Evolutionary conservation across 306 rosid species (phyloP), one percentile per base, ranked within the genome.

Genomic region (Ormosia semicastrata): DNA sequence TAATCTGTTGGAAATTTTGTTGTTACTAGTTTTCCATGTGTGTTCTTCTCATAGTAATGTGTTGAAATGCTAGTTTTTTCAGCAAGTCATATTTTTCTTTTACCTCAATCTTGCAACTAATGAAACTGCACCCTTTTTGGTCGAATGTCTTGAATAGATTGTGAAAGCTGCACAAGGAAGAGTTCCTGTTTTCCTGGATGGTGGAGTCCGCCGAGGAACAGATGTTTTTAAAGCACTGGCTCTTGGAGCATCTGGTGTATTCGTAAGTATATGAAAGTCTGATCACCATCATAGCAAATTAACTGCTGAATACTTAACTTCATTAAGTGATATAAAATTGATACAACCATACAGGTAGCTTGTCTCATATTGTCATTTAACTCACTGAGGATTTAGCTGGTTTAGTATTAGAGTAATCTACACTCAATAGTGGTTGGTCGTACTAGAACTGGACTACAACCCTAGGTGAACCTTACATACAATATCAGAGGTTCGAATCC

Each of bases 211-310:
- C 1, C 89, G 98, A 62, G 98, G 99, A 73, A 95, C 97, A 2
- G 99, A 95, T 72, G 97, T 95, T 39, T 95, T 95, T 62, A 95
- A 95, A 85, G 98, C 99, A 82, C 80, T 95, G 59, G 99, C 98
- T 36, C 94, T 95, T 0, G 99, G 99, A 64, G 98, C 99, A 50
- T 83, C 96, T 2, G 97, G 99, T 50, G 75, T 93, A 67, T 95
- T 95, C 74, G 99, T 95, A 77, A 92, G 99, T 73, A 56, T 12
- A 71, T n/a, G 52, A 73, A 40, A 50, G 8, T 73, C 49, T 66
- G 52, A 49, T 76, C 36, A 29, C 78, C 7, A 8, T n/a, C 1
- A 76, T 32, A 10, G 49, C 34, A 75, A 71, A 50, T 50, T 8
- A 33, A 50, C 2, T 3, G 44, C 60, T 14, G 47, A 71, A 9